Evolutionary conservation across 805 yeast species (phyloP), one percentile per base, ranked within the genome.

Genomic region (Suhomyces sp.): DNA sequence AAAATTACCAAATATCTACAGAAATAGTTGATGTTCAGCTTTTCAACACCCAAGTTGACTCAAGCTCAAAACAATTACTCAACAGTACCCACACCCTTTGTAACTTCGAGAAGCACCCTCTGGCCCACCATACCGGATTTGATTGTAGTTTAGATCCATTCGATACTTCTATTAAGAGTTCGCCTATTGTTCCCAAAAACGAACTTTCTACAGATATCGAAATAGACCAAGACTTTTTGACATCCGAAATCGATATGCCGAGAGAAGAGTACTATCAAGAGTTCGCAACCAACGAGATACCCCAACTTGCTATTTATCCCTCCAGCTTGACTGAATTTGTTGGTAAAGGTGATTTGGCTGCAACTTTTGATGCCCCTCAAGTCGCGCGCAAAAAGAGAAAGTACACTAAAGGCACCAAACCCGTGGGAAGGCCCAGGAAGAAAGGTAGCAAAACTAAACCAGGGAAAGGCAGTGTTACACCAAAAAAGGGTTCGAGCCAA

Each of bases 161-260:
- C 6, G 19, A 36, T 19, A 38, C 23, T 17, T 19, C 42, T 5
- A 17, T 38, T 17, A 17, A 17, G 8, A 38, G 64, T 42, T 62
- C 66, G 4, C 65, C 65, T 8, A 35, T 52, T 5, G 44, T 42
- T 6, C 49, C 50, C 7, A 45, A 49, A n/a, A 27, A 51, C 22
- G 56, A 51, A n/a, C 22, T 38, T 19, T 40, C 49, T 8, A 54
- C 59, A 3, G 59, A 59, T 6, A 54, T 62, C 24, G 65, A 58
- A 23, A 57, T 64, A 5, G 65, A 63, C 52, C 50, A 56, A 27
- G 66, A 58, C 6, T 59, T 64, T 31, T 46, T 62, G 33, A 63
- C 63, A 6, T 61, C 67, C 10, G 67, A 65, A 12, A 19, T 44
- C 26, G 7, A 47, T 17, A n/a, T 13, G 8, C 15, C 40, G 19